Conservation (phyloP, 2,329 filamentous ascomycete genomes). For the Setomelanomma holmii region DNA sequence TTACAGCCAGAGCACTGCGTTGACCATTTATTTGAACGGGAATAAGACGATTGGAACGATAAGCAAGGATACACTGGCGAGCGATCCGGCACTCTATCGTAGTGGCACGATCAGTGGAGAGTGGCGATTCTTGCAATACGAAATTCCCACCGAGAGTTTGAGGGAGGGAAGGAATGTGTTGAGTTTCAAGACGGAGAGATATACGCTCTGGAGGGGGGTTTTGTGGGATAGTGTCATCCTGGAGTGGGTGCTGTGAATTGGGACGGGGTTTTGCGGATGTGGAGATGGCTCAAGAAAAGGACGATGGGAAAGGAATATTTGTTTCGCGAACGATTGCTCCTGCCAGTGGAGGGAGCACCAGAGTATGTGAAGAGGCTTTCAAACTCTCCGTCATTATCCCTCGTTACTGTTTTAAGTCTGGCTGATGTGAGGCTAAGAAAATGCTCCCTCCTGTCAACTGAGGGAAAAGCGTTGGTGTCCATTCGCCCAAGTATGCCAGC, state of each 20-base stretch:
- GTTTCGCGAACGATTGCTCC: too few relatives aligned
- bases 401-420: too few relatives aligned
- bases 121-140: neutral
- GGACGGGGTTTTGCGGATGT: too few relatives aligned
- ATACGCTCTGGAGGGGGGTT: neutral
- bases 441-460: too few relatives aligned
- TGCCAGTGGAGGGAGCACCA: too few relatives aligned
- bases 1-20: neutral
- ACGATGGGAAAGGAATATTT: too few relatives aligned
- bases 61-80: neutral
- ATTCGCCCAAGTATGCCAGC: too few relatives aligned
- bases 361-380: too few relatives aligned
- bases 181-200: neutral
- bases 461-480: too few relatives aligned
- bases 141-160: neutral
- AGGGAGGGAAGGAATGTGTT: neutral
- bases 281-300: too few relatives aligned
- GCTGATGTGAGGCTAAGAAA: too few relatives aligned
- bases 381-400: too few relatives aligned
- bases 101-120: neutral
- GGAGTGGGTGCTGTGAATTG: neutral
- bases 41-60: neutral
- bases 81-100: neutral
- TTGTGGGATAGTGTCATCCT: neutral
- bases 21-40: neutral